phyloP scores from a whole-genome alignment of 805 yeast genomes.

The baker's yeast (Saccharomyces cerevisiae) region DNA sequence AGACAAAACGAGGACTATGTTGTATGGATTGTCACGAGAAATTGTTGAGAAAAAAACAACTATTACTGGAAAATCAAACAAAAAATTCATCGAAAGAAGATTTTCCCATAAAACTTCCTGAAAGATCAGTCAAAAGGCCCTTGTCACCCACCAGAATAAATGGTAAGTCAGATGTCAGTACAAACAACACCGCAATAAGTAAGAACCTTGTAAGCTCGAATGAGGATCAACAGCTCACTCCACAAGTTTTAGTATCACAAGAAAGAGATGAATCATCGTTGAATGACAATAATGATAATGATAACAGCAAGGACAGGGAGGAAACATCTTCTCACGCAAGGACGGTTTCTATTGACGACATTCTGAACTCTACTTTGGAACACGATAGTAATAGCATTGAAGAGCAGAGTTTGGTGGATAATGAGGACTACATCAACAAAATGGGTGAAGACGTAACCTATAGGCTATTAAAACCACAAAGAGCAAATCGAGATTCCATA shows the following conservation, averaged over 20 bases:
- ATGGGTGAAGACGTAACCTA: neutral
- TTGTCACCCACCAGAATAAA: neutral
- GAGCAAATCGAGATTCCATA: neutral
- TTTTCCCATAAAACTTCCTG: neutral
- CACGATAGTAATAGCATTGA: constrained; percentile 9
- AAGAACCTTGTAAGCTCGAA: neutral
- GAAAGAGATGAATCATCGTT: constrained; percentile 4
- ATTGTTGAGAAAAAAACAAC: constrained; percentile 66
- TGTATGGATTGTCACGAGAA: constrained; percentile 91
- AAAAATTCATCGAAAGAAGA: neutral
- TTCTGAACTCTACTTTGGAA: constrained; percentile 18
- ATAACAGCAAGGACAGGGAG: neutral
- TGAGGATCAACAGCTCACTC: neutral
- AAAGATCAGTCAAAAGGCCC: neutral
- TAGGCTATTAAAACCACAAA: neutral
- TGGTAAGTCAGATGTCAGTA: neutral
- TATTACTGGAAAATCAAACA: constrained; percentile 11
- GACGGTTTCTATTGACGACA: constrained; percentile 17
- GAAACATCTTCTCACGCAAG: constrained; percentile 6
- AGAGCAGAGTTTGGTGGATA: constrained; percentile 3
- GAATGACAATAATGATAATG: constrained; percentile 3
- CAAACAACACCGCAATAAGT: neutral
- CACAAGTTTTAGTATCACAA: neutral
- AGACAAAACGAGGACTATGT: constrained; percentile 87
- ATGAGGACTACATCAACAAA: neutral